A percentile compares a stretch with the other conserved stretches of the same genome.
Evolutionary conservation across 169 alveolate species (phyloP).

Genomic region (Eimeria necatrix): DNA sequence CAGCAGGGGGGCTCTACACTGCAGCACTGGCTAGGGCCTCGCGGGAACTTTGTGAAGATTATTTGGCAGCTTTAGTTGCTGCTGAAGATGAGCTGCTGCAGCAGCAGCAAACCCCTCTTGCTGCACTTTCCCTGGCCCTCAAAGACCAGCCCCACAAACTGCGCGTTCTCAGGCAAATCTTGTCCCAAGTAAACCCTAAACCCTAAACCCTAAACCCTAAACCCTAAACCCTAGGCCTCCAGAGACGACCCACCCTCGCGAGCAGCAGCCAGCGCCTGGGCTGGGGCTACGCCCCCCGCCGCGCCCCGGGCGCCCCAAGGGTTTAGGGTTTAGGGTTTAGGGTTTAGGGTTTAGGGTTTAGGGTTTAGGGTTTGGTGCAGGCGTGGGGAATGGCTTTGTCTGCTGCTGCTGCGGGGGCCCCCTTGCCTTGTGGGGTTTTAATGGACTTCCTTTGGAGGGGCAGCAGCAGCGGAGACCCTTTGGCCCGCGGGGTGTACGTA

Average conservation of each 20-base stretch:
- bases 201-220: not conserved
- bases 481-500: conserved; percentile 71
- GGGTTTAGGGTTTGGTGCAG: conserved; percentile 43
- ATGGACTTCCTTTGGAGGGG: conserved; percentile 77
- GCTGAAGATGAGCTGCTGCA: conserved; percentile 6
- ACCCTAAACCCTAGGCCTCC: not conserved
- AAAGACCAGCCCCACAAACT: not conserved
- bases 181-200: conserved; percentile 10
- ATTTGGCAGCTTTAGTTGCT: not conserved
- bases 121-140: conserved; percentile 15
- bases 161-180: not conserved
- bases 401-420: conserved; percentile 14
- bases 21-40: conserved; percentile 6
- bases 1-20: not conserved
- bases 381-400: not conserved
- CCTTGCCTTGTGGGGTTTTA: conserved; percentile 70
- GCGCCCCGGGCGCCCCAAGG: too few relatives aligned
- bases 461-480: conserved; percentile 69
- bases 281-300: too few relatives aligned
- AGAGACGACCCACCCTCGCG: not conserved
- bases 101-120: not conserved
- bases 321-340: not conserved
- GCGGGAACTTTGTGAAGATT: not conserved
- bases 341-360: conserved; percentile 34
- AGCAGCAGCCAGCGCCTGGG: too few relatives aligned